A percentile compares a stretch with the other conserved stretches of the same genome.
phyloP scores from a whole-genome alignment of 441 rosid species.

The Arabidopsis lyrata region DNA sequence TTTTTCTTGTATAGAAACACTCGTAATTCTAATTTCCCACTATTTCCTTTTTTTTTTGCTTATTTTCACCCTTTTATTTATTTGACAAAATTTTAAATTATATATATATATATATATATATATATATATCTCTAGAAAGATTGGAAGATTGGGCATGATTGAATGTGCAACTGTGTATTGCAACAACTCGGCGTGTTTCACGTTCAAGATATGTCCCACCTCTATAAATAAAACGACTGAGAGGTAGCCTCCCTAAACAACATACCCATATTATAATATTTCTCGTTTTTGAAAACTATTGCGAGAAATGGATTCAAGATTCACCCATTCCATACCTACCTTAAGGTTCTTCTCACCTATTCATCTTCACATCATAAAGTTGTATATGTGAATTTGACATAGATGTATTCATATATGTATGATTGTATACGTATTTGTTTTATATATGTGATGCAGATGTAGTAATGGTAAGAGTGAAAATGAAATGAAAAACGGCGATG shows the following conservation, averaged over 20 bases:
- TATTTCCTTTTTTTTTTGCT: background rate
- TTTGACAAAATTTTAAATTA: background rate
- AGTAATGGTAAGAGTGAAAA: background rate
- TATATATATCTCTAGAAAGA: background rate
- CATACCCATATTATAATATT: background rate
- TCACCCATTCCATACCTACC: constrained; percentile 1
- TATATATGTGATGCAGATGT: constrained; percentile 4
- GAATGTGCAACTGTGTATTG: background rate
- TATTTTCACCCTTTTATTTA: background rate
- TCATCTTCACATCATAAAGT: constrained; percentile 15
- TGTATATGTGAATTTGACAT: constrained; percentile 6
- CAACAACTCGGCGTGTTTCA: constrained; percentile 35
- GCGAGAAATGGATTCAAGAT: constrained; percentile 28
- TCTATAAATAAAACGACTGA: constrained; percentile 11
- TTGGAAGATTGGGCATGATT: background rate
- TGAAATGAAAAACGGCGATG: background rate
- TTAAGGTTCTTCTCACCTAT: constrained; percentile 26
- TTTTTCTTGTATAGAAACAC: background rate
- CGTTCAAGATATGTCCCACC: constrained; percentile 36
- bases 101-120: background rate
- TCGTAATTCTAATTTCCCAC: background rate
- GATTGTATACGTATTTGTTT: background rate
- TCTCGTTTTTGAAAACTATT: background rate
- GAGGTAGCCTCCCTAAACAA: background rate
- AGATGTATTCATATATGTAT: background rate